These are phyloP conservation scores for Cymbopogon flexuosus DNA, from an alignment of 202 grass and related monocot species.

Conservation along the genomic window DNA sequence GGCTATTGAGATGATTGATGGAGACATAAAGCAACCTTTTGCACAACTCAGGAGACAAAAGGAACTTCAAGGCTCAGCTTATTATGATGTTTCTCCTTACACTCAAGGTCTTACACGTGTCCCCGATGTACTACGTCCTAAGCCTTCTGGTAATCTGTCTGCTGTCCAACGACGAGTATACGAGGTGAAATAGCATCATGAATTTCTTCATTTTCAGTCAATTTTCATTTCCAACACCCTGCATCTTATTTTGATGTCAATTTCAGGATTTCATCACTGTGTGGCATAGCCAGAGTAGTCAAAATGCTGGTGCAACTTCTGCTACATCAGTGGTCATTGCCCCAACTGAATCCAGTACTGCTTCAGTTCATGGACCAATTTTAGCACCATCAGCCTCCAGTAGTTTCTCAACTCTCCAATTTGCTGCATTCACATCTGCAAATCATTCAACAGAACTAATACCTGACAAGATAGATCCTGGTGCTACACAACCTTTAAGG, in stretches of 20 bases:
- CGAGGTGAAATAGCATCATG: slow-evolving; percentile 49
- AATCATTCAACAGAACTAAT: slow-evolving; percentile 58
- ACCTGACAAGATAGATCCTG: slow-evolving; percentile 47
- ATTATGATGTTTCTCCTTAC: slow-evolving; percentile 78
- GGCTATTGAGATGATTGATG: slow-evolving; percentile 92
- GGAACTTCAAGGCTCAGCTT: slow-evolving; percentile 69
- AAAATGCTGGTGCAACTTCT: slow-evolving; percentile 61
- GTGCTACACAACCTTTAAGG: slow-evolving; percentile 51
- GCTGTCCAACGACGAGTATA: slow-evolving; percentile 67
- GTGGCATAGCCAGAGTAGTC: slow-evolving; percentile 76
- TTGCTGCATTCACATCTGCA: slow-evolving; percentile 38
- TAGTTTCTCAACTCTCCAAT: slow-evolving; percentile 47
- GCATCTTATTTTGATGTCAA: slow-evolving; percentile 23
- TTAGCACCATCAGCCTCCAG: slow-evolving; percentile 36
- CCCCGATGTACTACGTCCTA: slow-evolving; percentile 71
- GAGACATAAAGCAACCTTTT: slow-evolving; percentile 70
- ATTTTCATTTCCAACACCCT: neutral
- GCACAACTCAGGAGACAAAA: slow-evolving; percentile 75
- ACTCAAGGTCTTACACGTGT: slow-evolving; percentile 72
- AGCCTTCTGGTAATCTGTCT: slow-evolving; percentile 62
- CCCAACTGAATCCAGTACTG: slow-evolving; percentile 39
- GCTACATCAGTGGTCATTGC: slow-evolving; percentile 22
- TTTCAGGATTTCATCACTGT: slow-evolving; percentile 86
- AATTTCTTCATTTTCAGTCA: neutral
- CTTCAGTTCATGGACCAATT: slow-evolving; percentile 67